These are phyloP conservation scores for Mortierella sp. DNA, from an alignment of 371 early-diverging fungal genomes.

Conservation along the genomic window DNA sequence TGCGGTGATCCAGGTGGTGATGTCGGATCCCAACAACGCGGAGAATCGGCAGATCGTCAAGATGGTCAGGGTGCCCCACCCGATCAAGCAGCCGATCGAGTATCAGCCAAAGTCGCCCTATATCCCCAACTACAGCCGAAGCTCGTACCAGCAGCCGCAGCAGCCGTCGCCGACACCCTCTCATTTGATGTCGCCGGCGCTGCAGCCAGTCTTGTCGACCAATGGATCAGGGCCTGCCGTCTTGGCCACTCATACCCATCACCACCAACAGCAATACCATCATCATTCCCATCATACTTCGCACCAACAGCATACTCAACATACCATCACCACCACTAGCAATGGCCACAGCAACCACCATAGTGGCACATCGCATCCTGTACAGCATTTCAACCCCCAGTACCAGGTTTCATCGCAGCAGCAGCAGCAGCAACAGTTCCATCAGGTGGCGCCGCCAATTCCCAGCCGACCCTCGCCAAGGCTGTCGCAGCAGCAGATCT, in stretches of 20 bases:
- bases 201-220: constrained; percentile 39
- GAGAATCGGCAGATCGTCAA: constrained; percentile 44
- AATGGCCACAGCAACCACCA: constrained; percentile 3
- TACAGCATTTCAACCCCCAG: constrained; percentile 14
- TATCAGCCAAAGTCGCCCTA: constrained; percentile 21
- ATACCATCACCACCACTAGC: background rate
- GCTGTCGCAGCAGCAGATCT: constrained; percentile 20
- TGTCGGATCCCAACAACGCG: constrained; percentile 29
- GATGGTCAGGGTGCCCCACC: constrained; percentile 27
- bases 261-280: background rate
- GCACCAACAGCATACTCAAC: constrained; percentile 14
- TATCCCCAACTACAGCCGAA: constrained; percentile 3
- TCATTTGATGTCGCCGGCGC: constrained; percentile 43
- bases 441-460: constrained; percentile 20
- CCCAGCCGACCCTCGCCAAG: constrained; percentile 29
- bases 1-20: constrained; percentile 27
- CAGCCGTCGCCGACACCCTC: constrained; percentile 15
- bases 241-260: constrained; percentile 37
- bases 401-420: too few relatives aligned
- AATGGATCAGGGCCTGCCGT: constrained; percentile 45
- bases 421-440: constrained; percentile 14
- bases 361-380: constrained; percentile 3
- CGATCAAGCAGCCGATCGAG: constrained; percentile 31
- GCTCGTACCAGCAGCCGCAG: background rate
- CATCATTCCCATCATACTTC: background rate